Evolutionary conservation across 495 filamentous ascomycete genomes (phyloP), one percentile per base, ranked within the genome.

Genomic region (Tetracladium marchalianum): DNA sequence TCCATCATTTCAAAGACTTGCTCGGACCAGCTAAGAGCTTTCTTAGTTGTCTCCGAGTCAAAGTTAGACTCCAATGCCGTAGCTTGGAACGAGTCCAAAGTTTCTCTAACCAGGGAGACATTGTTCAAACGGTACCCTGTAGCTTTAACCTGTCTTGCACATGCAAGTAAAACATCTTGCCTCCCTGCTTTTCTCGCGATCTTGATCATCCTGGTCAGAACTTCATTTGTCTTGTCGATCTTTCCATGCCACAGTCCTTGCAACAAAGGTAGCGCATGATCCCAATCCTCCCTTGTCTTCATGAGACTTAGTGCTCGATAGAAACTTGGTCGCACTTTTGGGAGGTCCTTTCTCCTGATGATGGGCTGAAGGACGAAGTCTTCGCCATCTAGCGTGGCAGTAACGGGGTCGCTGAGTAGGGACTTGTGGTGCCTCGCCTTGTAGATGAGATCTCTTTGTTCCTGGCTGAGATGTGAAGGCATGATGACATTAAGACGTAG

Each of bases 401-500:
- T 74, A 39, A 84, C 63, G 9, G 81, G 81, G 47, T 87, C 75
- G 3, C 69, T 55, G 12, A 66, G 52, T 36, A 89, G 70, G 41
- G 61, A 53, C 39, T 68, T 61, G 51, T 71, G 62, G 56, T 80
- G 68, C 37, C 65, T 70, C 27, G 56, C 35, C 19, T 66, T 65
- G 67, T 69, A 76, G 44, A 85, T 65, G 39, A 72, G 69, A 40
- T 68, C 69, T 52, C 67, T 68, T 53, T 85, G 80, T 1, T 64
- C 65, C 11, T 48, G 41, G n/a, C 65, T 54, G 2, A 90, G 75
- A 53, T 77, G 76, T 7, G 64, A 53, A 1, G 82, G 81, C 11
- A 87, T 70, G 61, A 90, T 78, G 57, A 83, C 64, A 39, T 80
- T 69, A 47, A 72, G 54, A 47, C 80, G 78, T 62, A 84, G 7